Evolutionary conservation across 495 filamentous ascomycete species (phyloP), one percentile per base, ranked within the genome.

Genomic region (Durotheca rogersii): DNA sequence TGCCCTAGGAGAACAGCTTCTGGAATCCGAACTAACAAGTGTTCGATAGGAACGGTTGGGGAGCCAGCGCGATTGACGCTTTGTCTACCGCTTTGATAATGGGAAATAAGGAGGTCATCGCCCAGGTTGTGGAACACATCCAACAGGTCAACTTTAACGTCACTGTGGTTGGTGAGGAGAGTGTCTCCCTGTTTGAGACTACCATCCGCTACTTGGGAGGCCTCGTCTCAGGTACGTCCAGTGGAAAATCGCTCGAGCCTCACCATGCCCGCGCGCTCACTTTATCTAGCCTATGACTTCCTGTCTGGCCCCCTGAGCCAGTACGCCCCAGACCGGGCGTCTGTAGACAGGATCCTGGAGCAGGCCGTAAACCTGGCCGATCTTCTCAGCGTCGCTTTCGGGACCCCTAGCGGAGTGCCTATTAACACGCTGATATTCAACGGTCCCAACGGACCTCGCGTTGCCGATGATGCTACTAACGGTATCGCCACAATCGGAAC

Each of bases 131-230:
- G 3, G 72, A 86, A 15, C 84, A 81, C 63, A 78, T 95, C 33
- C 71, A 77, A 0, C 74, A 64, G 0, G 81, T 94, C 53, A 72
- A 95, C 67, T 95, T 88, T 53, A 76, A 76, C 40, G 71, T 68
- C 12, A 85, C 86, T 3, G 54, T 53, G 7, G 23, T 31, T 0
- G 62, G 47, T n/a, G 46, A 61, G 1, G 67, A 66, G 5, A 71
- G 70, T 10, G 81, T 94, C 51, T 90, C 84, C 46, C 69, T 95
- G 20, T 95, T 95, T 50, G 89, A 95, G 68, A 95, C 89, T 2
- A 94, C 88, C 2, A 95, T 95, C 59, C 85, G 89, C 3, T 95
- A 94, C 56, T 71, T 95, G 2, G 89, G 75, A 11, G 90, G 90
- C 12, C 72, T 95, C 54, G 54, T 94, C 32, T 87, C 90, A 6